Conservation (phyloP, 108 stramenopile species). For the Conticribra guillardii region DNA sequence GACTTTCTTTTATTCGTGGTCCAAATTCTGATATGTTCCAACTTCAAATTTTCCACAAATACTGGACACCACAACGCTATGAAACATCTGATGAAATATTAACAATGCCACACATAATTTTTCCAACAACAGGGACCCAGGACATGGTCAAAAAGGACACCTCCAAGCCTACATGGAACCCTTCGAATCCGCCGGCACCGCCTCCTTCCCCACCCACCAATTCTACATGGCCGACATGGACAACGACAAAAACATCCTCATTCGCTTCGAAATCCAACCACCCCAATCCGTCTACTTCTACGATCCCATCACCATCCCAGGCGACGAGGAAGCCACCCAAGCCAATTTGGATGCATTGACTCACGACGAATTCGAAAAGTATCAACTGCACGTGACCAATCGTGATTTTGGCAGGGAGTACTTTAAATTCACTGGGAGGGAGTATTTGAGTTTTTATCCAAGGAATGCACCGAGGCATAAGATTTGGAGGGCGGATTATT, state of each 20-base stretch:
- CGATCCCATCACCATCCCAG: conserved; percentile 65
- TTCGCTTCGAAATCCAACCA: conserved; percentile 19
- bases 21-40: too few species aligned
- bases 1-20: too few species aligned
- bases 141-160: conserved; percentile 36
- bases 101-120: too few species aligned
- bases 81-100: too few species aligned
- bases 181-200: conserved; percentile 64
- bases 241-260: conserved; percentile 35
- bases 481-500: conserved; percentile 80
- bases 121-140: conserved; percentile 63
- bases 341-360: conserved; percentile 52
- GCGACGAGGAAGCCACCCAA: conserved; percentile 63
- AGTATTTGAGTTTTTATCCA: conserved; percentile 47
- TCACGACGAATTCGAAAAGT: conserved; percentile 47
- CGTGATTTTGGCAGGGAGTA: conserved; percentile 67
- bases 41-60: too few species aligned
- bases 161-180: conserved; percentile 48
- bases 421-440: conserved; percentile 56
- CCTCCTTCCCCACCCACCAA: conserved; percentile 60
- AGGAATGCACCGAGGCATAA: conserved; percentile 60
- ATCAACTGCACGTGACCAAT: conserved; percentile 51
- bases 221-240: conserved; percentile 60
- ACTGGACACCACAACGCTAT: too few species aligned
- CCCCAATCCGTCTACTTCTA: conserved; percentile 62